Base-by-base conservation (phyloP, 257 asterid genomes). In the Thymus quinquecostatus region DNA sequence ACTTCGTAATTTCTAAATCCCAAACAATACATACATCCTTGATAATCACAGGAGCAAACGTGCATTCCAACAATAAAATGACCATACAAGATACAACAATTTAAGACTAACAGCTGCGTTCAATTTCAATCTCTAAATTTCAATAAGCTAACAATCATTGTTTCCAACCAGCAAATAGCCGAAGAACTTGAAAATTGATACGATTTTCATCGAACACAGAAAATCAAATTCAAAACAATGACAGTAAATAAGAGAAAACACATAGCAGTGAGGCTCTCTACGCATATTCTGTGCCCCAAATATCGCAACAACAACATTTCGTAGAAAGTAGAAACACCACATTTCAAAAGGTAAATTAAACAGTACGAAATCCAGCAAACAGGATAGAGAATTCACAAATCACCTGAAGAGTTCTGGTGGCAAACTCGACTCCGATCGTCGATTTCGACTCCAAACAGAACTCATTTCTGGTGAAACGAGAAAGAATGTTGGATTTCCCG, bases 391-490 rank as follows among this genome's bases (percentile, higher is more conserved):
- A 63, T 9, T 27, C 1, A 51, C 10, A 57, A 66, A 12, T 71
- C 36, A 73, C 82, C 79, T 78, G 82, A 74, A 78, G 82, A 64
- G 82, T 78, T 64, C 79, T 65, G 60, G 82, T 78, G 65, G 82
- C 82, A 2, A 78, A 78, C 59, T 78, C 82, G 58, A 78, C 82
- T 63, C 82, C 82, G 55, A 78, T 78, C 61, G 82, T 78, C 12
- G 82, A 78, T 69, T 78, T 78, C 62, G 82, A 78, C 79, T 78
- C 82, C 79, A 78, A 73, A 49, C 82, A 78, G 60, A 78, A 78
- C 79, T 78, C 82, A 13, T 78, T 78, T 58, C 82, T 63, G 69
- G 82, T 78, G 58, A 78, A 78, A 69, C 82, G 82, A 10, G 82
- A 78, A 49, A 78, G 79, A 57, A 78, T 78, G 73, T 78, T 78